phyloP scores from a whole-genome alignment of 805 yeast genomes.

The Zygosaccharomyces lentus region DNA sequence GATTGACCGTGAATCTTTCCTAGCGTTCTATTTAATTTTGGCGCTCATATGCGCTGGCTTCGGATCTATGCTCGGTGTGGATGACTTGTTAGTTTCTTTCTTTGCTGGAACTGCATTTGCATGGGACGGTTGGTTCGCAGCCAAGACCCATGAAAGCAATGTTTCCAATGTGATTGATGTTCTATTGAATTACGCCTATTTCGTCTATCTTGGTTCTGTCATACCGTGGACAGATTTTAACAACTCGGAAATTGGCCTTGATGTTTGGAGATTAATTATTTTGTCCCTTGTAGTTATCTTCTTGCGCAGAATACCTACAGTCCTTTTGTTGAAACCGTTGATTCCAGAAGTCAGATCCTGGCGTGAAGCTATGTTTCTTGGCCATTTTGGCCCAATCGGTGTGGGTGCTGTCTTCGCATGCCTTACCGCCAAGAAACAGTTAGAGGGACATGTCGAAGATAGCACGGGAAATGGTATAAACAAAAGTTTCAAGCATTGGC shows the following conservation, averaged over 20 bases:
- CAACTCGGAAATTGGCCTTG: conserved; percentile 53
- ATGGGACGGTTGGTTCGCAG: conserved; percentile 90
- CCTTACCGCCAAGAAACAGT: conserved; percentile 67
- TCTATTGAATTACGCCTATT: conserved; percentile 75
- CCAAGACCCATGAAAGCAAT: conserved; percentile 76
- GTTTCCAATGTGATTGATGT: conserved; percentile 89
- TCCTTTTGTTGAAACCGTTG: conserved; percentile 65
- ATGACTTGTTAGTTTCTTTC: conserved; percentile 82
- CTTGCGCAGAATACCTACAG: conserved; percentile 79
- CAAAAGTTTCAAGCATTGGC: conserved; percentile 48
- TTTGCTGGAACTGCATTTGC: conserved; percentile 92
- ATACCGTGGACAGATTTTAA: conserved; percentile 85
- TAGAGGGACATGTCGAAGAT: conserved; percentile 55
- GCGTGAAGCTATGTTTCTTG: conserved; percentile 92
- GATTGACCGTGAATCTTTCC: conserved; percentile 84
- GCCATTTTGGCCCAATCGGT: conserved; percentile 97
- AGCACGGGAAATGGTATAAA: conserved; percentile 51
- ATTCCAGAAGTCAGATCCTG: conserved; percentile 86
- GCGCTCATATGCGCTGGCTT: conserved; percentile 85
- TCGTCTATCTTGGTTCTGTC: conserved; percentile 85
- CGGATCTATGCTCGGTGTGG: conserved; percentile 83
- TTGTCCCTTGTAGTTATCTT: conserved; percentile 70
- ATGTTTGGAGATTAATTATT: conserved; percentile 75
- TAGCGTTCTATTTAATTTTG: conserved; percentile 76
- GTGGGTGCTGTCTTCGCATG: conserved; percentile 89